These are phyloP conservation scores for Paxillus rubicundulus DNA, from an alignment of 768 basidiomycete genomes.

Conservation along the genomic window DNA sequence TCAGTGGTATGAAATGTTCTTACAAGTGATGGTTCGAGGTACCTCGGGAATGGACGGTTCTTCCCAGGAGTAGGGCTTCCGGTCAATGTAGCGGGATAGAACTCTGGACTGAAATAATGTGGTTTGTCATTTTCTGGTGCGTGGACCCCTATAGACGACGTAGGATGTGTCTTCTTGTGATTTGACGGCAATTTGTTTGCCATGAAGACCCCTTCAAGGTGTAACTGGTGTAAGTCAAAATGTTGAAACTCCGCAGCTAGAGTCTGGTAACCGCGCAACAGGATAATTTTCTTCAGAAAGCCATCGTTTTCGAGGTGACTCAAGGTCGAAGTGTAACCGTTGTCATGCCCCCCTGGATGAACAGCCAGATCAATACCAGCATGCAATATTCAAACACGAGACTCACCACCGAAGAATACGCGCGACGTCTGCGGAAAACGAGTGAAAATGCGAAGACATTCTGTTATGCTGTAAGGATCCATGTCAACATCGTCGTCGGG, in stretches of 20 bases:
- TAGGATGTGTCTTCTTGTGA: not conserved
- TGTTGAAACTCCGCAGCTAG: slow-evolving; percentile 34
- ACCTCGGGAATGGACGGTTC: not conserved
- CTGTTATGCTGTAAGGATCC: slow-evolving; percentile 12
- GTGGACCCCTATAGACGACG: slow-evolving; percentile 3
- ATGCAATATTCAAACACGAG: not conserved
- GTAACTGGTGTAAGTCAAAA: slow-evolving; percentile 30
- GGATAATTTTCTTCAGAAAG: slow-evolving; percentile 35
- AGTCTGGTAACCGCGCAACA: slow-evolving; percentile 39
- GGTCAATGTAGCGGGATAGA: not conserved
- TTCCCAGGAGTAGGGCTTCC: not conserved
- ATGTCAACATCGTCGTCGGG: not conserved
- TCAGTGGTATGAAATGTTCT: not conserved
- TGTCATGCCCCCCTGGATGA: slow-evolving; percentile 36
- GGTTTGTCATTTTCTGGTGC: slow-evolving; percentile 15
- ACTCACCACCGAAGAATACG: slow-evolving; percentile 40
- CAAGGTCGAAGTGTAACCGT: slow-evolving; percentile 40
- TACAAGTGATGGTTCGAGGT: slow-evolving; percentile 8
- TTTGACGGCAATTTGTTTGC: slow-evolving; percentile 22
- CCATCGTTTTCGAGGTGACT: slow-evolving; percentile 38
- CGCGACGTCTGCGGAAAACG: slow-evolving; percentile 40
- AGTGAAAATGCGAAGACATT: slow-evolving; percentile 59
- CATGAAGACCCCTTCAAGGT: slow-evolving; percentile 39
- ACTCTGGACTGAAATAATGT: not conserved
- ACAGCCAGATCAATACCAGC: not conserved